Conservation (phyloP, 2,329 filamentous ascomycete genomes). For the Cercospora zeina region DNA sequence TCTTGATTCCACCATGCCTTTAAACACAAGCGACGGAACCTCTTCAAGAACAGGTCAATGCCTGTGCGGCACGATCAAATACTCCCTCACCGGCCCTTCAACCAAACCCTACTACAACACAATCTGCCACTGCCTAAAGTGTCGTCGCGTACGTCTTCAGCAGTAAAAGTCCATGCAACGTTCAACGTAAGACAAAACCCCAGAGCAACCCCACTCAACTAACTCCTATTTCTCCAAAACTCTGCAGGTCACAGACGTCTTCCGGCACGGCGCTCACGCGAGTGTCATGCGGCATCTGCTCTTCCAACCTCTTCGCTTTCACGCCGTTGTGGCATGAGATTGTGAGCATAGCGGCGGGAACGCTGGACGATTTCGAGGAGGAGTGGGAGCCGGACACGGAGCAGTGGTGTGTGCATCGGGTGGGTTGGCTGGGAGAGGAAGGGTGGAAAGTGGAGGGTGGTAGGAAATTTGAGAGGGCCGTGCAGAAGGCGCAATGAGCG, state of each 20-base stretch:
- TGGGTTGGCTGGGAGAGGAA: slow-evolving; percentile 23
- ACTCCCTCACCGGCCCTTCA: slow-evolving; percentile 49
- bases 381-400: slow-evolving; percentile 32
- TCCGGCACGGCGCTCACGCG: slow-evolving; percentile 48
- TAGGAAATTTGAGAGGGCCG: slow-evolving; percentile 21
- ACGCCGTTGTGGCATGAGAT: slow-evolving; percentile 29
- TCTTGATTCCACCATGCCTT: background rate
- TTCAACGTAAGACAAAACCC: background rate
- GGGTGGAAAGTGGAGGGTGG: slow-evolving; percentile 20
- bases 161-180: background rate
- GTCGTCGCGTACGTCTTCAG: slow-evolving; percentile 42
- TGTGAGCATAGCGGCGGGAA: slow-evolving; percentile 31
- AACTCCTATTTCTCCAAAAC: background rate
- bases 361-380: slow-evolving; percentile 31
- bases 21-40: background rate
- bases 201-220: background rate
- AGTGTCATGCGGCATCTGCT: slow-evolving; percentile 48
- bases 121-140: slow-evolving; percentile 53
- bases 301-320: slow-evolving; percentile 35
- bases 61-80: slow-evolving; percentile 47
- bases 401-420: slow-evolving; percentile 31
- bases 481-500: slow-evolving; percentile 1
- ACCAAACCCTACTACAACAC: slow-evolving; percentile 42
- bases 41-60: slow-evolving; percentile 41
- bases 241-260: slow-evolving; percentile 38